Percentiles rank a stretch among this genome's conserved stretches.
Conservation (phyloP, 768 basidiomycete species). For the Suillus sp. region DNA sequence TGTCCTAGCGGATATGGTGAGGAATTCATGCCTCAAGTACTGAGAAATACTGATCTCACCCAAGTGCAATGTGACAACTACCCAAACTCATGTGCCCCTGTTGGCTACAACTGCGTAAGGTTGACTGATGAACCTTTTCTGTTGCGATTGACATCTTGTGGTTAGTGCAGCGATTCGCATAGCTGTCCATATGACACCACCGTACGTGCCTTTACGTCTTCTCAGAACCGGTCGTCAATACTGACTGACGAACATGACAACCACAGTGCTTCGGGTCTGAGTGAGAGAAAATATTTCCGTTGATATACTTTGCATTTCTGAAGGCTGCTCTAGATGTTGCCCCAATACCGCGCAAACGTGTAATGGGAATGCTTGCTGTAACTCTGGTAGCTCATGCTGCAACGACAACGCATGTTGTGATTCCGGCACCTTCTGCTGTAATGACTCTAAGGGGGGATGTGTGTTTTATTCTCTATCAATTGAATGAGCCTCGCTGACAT, state of each 20-base stretch:
- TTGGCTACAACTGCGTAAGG: slow-evolving; percentile 26
- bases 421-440: slow-evolving; percentile 21
- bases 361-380: slow-evolving; percentile 18
- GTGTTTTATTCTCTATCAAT: slow-evolving; percentile 5
- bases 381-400: not conserved
- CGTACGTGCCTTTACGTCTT: slow-evolving; percentile 12
- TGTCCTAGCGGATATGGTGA: not conserved
- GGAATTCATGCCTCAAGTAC: not conserved
- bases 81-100: slow-evolving; percentile 18
- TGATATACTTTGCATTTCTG: not conserved
- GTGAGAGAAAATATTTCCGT: slow-evolving; percentile 11
- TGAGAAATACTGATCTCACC: not conserved
- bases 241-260: slow-evolving; percentile 8
- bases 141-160: not conserved
- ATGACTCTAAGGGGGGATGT: slow-evolving; percentile 26
- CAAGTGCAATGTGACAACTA: slow-evolving; percentile 23
- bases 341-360: slow-evolving; percentile 19
- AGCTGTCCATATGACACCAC: slow-evolving; percentile 19
- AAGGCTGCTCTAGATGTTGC: slow-evolving; percentile 19
- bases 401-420: slow-evolving; percentile 13
- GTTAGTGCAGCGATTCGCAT: slow-evolving; percentile 15
- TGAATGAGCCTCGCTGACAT: not conserved
- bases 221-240: not conserved
- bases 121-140: too few species aligned
- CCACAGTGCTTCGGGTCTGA: slow-evolving; percentile 17